phyloP scores from a whole-genome alignment of 2,329 filamentous ascomycete genomes.

The Aureobasidium sp. region DNA sequence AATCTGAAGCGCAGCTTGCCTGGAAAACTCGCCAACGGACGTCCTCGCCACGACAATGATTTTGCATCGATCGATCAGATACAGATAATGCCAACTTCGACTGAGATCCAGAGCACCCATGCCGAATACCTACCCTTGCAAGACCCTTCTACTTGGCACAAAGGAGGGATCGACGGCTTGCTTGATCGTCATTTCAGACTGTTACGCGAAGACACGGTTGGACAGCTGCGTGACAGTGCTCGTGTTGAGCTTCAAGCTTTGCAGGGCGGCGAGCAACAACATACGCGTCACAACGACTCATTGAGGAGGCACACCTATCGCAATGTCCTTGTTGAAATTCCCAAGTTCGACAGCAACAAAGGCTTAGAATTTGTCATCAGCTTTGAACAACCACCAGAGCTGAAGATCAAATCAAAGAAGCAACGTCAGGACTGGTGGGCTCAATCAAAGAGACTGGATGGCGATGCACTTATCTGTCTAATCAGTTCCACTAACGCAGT shows the following conservation, averaged over 20 bases:
- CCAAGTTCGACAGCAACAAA: constrained; percentile 32
- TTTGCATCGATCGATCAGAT: constrained; percentile 41
- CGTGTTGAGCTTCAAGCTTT: constrained; percentile 35
- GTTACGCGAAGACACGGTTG: constrained; percentile 49
- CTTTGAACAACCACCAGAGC: constrained; percentile 40
- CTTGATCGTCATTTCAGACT: constrained; percentile 52
- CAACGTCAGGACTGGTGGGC: constrained; percentile 46
- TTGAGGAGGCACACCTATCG: constrained; percentile 31
- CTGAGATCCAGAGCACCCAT: constrained; percentile 40
- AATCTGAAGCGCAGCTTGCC: constrained; percentile 24
- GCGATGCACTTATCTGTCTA: constrained; percentile 46
- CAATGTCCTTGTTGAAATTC: constrained; percentile 27
- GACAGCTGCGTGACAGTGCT: constrained; percentile 46
- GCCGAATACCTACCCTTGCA: constrained; percentile 38
- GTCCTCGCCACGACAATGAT: constrained; percentile 46
- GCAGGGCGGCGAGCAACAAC: constrained; percentile 17
- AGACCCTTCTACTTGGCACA: constrained; percentile 36
- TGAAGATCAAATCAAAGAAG: constrained; percentile 21
- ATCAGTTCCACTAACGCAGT: constrained; percentile 31
- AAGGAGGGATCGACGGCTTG: constrained; percentile 40
- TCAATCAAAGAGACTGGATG: constrained; percentile 42
- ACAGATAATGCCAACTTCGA: constrained; percentile 43
- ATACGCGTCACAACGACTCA: neutral
- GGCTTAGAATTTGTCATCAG: constrained; percentile 42
- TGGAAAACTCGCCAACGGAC: constrained; percentile 28